Evolutionary conservation across 73 alveolate species (phyloP).

Genomic region (Tetrahymena malaccensis): DNA sequence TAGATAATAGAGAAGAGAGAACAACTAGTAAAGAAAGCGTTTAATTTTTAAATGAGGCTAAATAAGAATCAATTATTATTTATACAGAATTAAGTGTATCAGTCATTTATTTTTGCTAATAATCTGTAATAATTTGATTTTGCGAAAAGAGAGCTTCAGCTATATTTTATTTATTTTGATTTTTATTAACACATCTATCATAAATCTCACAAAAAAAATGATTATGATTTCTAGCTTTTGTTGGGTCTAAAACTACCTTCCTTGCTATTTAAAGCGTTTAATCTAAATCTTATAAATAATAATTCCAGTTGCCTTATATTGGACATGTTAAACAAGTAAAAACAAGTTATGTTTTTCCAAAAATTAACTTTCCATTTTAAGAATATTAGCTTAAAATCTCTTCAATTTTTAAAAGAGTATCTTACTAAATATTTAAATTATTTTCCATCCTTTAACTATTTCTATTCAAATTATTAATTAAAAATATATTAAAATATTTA

Average conservation of each 20-base stretch:
- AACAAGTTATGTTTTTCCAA: background rate
- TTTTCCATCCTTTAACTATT: background rate
- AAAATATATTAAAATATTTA: too few relatives aligned
- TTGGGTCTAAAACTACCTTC: background rate
- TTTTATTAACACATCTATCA: background rate
- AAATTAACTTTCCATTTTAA: background rate
- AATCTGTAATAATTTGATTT: too few relatives aligned
- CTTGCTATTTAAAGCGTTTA: background rate
- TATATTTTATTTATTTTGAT: too few relatives aligned
- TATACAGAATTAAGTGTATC: background rate
- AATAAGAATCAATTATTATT: background rate
- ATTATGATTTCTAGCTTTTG: background rate
- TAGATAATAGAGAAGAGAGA: background rate
- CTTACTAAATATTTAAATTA: background rate
- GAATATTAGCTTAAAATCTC: background rate
- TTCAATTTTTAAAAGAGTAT: background rate
- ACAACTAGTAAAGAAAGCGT: background rate
- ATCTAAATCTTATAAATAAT: background rate
- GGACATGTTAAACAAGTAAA: background rate
- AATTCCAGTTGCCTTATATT: background rate
- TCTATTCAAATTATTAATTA: too few relatives aligned
- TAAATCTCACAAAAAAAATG: too few relatives aligned
- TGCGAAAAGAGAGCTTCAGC: too few relatives aligned
- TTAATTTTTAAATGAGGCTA: background rate
- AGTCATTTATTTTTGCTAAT: too few relatives aligned